Evolutionary conservation across 306 rosid genomes (phyloP), one percentile per base, ranked within the genome.

Genomic region (Prunus armeniaca): DNA sequence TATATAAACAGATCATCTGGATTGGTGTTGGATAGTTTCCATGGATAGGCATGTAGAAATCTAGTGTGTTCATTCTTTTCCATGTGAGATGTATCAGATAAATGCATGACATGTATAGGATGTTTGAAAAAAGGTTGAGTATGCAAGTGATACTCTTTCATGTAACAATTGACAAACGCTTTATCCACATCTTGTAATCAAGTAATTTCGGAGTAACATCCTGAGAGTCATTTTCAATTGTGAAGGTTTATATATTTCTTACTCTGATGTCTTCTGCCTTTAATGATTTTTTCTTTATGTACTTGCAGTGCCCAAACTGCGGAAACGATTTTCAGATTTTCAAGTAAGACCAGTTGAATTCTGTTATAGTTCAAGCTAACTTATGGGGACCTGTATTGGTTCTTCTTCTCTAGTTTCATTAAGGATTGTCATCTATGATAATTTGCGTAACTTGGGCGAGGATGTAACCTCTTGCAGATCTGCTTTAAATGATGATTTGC

Each of bases 251-350:
- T 65, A 60, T 38, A 38, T 38, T 55, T 69, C 41, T 30, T 32
- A 67, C 18, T 63, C 51, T 50, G 15, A 14, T 62, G 47, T 64
- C 25, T 52, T 18, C 17, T 71, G 65, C 55, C 77, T 45, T 17
- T 15, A 69, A 51, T 81, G 69, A 82, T 67, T 64, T 15, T 51
- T 67, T 61, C 28, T 46, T 54, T 43, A 63, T 82, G 79, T 74
- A 71, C 79, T 38, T 86, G 92, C 96, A 95, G 99, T 95, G 99
- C 79, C 99, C 97, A 10, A 95, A 90, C 79, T 95, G 99, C 57
- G 93, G 97, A 81, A 95, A 95, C 71, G 92, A 89, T 27, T 95
- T 95, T 89, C 97, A 90, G 90, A 90, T 90, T 68, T 87, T 95
- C 91, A 95, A 90, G 98, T 95, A 95, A 92, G 97, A 80, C 72